Evolutionary conservation across 805 yeast genomes (phyloP), one percentile per base, ranked within the genome.

Genomic region (Suhomyces vadensis): DNA sequence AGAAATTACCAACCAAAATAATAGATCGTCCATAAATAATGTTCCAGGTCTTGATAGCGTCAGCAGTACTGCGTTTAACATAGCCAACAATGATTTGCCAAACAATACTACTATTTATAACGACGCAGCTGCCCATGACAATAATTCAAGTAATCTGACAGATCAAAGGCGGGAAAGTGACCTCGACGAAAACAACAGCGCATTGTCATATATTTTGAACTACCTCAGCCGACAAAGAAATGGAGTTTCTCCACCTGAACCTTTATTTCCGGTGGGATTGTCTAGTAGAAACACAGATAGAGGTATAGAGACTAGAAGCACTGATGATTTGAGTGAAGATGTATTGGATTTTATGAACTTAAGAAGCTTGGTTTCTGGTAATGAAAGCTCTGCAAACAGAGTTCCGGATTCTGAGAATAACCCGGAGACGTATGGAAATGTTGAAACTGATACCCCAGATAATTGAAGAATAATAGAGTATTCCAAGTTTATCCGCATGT

Each of bases 231-330:
- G 63, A 38, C 43, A 40, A 20, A 35, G 48, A 23, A 33, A 22
- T 17, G 37, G 37, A 14, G 23, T 35, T 8, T 25, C 44, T 8
- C 31, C 37, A 2, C 35, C 37, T 17, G 54, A 47, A 20, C 55
- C 47, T 5, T 47, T 69, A 33, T 77, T 78, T 51, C 74, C 81
- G 1, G 51, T 71, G 2, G 82, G 81, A 1, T 75, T 78, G 7
- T 57, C 73, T 10, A 76, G 81, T 50, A 65, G 78, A 45, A 58
- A 82, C 46, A 74, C 77, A 0, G 55, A 66, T 0, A 53, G 49
- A 37, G 82, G 81, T 1, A 75, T 74, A 1, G 69, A 59, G n/a
- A 74, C 80, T 9, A 51, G 46, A 8, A 39, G 38, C 27, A 43
- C 55, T 11, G 48, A 41, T 6, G 41, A 25, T 26, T 13, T 13